Percentiles rank a stretch among this genome's conserved stretches.
These are phyloP conservation scores for Gelatoporia subvermispora DNA, from an alignment of 768 basidiomycete genomes.

Conservation along the genomic window DNA sequence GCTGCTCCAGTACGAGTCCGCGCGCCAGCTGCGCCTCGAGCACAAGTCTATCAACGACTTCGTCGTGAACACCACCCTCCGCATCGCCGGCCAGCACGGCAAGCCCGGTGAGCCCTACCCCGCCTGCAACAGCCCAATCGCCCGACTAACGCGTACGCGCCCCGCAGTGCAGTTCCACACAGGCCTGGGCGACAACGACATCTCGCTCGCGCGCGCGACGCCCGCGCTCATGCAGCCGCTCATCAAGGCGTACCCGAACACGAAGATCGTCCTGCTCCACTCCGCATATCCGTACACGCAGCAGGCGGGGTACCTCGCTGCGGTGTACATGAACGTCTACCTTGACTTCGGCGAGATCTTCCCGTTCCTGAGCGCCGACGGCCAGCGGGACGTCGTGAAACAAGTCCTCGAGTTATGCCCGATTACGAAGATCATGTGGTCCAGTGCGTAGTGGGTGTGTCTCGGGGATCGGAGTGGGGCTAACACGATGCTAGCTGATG, in stretches of 20 bases:
- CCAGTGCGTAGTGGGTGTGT: conserved; percentile 43
- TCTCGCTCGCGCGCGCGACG: conserved; percentile 50
- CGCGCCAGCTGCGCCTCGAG: conserved; percentile 44
- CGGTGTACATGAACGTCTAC: conserved; percentile 70
- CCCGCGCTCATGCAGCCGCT: conserved; percentile 66
- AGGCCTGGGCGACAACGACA: conserved; percentile 73
- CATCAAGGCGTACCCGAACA: conserved; percentile 57
- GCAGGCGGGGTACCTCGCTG: conserved; percentile 72
- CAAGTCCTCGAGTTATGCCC: conserved; percentile 70
- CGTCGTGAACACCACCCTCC: conserved; percentile 52
- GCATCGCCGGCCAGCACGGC: conserved; percentile 42
- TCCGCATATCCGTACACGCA: conserved; percentile 74
- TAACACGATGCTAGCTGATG: conserved; percentile 41
- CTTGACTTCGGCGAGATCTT: conserved; percentile 81
- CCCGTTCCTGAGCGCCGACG: conserved; percentile 57
- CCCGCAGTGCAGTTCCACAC: conserved; percentile 77
- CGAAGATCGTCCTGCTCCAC: conserved; percentile 66
- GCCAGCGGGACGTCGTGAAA: conserved; percentile 53
- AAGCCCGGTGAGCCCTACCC: conserved; percentile 51
- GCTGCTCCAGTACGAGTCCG: conserved; percentile 30
- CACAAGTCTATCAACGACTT: conserved; percentile 64
- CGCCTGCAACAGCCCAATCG: not conserved
- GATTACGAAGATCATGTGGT: conserved; percentile 79
- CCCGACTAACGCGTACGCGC: not conserved
- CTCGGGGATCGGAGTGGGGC: not conserved